Evolutionary conservation across 345 rosid species (phyloP).

Genomic region (Salix brachista): DNA sequence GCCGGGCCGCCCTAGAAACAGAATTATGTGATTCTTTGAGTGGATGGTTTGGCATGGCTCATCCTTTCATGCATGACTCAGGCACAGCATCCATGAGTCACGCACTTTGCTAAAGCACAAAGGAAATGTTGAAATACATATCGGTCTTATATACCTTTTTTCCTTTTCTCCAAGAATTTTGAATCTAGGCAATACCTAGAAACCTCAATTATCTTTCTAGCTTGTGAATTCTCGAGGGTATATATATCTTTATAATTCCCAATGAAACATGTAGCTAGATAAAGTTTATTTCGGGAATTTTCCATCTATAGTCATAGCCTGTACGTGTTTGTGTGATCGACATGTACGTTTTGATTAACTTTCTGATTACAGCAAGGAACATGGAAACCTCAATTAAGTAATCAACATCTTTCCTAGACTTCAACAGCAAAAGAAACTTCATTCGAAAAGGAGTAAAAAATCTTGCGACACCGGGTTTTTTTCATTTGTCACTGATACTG

Average conservation of each 20-base stretch:
- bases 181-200: not conserved
- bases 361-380: not conserved
- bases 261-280: not conserved
- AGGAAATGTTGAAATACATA: not conserved
- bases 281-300: not conserved
- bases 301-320: not conserved
- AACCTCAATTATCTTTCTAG: not conserved
- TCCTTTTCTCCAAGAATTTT: not conserved
- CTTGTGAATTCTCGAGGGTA: too few species aligned
- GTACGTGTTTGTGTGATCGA: not conserved
- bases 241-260: too few species aligned
- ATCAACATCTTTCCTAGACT: not conserved
- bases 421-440: not conserved
- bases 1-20: not conserved
- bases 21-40: conserved; percentile 1
- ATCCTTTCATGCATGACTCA: not conserved
- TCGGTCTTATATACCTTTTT: not conserved
- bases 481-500: not conserved
- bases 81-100: not conserved
- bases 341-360: not conserved
- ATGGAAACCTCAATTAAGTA: not conserved
- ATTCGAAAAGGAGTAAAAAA: not conserved
- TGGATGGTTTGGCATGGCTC: not conserved
- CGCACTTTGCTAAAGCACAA: not conserved
- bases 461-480: not conserved